Evolutionary conservation across 345 rosid species (phyloP), one percentile per base, ranked within the genome.

Genomic region (Noccaea caerulescens): DNA sequence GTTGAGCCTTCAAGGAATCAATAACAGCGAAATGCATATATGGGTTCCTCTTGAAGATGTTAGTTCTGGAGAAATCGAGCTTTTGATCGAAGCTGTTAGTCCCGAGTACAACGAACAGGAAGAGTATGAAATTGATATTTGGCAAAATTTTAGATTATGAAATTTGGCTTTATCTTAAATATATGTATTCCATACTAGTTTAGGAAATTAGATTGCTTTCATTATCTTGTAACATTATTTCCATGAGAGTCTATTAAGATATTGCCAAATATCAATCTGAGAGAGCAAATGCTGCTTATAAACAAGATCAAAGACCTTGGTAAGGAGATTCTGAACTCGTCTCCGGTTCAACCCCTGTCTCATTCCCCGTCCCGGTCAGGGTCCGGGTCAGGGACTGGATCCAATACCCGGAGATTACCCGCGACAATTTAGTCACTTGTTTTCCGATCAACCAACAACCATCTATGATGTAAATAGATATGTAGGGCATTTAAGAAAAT

Each of bases 41-140:
- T 94, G 97, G 96, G 70, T 91, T 63, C 99, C 97, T 36, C 96
- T 91, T 20, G 97, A 94, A 82, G 93, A 86, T 66, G 99, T 84
- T 41, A 89, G 62, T 75, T 85, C 92, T 14, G 99, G 99, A 73
- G 99, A 94, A 73, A 51, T 94, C 58, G 85, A 91, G 83, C 88
- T 94, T 56, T 87, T 82, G 77, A 87, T 91, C 10, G 95, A 91
- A 82, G 92, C 92, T 39, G 66, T 83, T 58, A 79, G 68, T 70
- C 77, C 83, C 7, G 80, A 84, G 50, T 90, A 81, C 45, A 47
- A 20, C 9, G 96, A 89, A 72, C 93, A 39, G 67, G 96, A 89
- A 72, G 95, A 39, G 67, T 49, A 87, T 59, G 16, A 7, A 30
- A n/a, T 13, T 33, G 63, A 46, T 75, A 55, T 77, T 59, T n/a